phyloP scores from a whole-genome alignment of 371 early-diverging fungal species.

The Neoconidiobolus thromboides region DNA sequence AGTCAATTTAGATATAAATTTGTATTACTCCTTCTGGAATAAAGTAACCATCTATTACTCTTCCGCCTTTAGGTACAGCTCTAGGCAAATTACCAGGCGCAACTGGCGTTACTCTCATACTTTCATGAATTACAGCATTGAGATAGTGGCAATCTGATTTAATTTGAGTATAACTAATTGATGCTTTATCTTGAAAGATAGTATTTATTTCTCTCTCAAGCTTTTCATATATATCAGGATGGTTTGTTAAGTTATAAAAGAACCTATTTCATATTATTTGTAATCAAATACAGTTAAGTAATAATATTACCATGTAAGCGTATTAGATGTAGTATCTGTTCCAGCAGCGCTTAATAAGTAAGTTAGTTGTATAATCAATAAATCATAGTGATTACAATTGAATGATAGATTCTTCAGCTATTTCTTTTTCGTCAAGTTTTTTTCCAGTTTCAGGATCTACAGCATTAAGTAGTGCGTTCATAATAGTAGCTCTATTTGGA shows the following conservation, averaged over 20 bases:
- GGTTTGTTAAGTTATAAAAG: background rate
- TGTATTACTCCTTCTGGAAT: background rate
- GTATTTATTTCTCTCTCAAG: background rate
- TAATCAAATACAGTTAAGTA: no score
- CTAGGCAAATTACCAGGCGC: background rate
- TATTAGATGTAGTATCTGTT: background rate
- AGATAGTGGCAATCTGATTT: background rate
- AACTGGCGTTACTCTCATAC: background rate
- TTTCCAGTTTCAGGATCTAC: background rate
- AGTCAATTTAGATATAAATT: background rate
- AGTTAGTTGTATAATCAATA: no score
- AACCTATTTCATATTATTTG: background rate
- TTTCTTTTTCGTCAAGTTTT: background rate
- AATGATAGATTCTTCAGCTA: background rate
- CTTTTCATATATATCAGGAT: background rate
- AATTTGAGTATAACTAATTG: background rate
- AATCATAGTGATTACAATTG: no score
- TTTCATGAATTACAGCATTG: background rate
- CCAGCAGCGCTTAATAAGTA: background rate
- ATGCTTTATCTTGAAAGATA: background rate
- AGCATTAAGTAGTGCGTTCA: background rate
- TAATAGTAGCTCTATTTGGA: no score
- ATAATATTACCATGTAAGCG: background rate
- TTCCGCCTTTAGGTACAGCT: background rate
- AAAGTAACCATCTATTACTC: background rate